A percentile compares a stretch with the other conserved stretches of the same genome.
Evolutionary conservation across 371 early-diverging fungal genomes (phyloP).

Genomic region (Mucor piriformis): DNA sequence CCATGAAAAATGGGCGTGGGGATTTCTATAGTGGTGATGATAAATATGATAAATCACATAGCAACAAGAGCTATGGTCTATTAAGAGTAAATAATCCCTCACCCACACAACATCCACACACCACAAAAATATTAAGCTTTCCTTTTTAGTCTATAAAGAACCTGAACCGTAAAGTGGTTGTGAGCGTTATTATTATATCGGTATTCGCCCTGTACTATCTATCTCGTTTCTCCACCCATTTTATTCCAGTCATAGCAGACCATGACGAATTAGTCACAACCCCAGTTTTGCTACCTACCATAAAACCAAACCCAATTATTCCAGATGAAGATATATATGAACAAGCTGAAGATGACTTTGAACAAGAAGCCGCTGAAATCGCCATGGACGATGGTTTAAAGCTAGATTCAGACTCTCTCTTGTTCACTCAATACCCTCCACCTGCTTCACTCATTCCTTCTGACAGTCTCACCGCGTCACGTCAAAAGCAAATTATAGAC

Average conservation of each 20-base stretch:
- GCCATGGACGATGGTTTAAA: neutral
- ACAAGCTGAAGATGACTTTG: slow-evolving; percentile 5
- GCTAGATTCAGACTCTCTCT: neutral
- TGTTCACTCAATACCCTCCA: slow-evolving; percentile 38
- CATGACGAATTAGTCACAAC: neutral
- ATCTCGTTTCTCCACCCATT: neutral
- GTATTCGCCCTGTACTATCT: neutral
- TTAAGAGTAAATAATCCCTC: neutral
- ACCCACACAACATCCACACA: too few species aligned
- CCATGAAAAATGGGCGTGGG: slow-evolving; percentile 28
- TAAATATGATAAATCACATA: slow-evolving; percentile 22
- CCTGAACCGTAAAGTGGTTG: neutral
- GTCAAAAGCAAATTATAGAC: slow-evolving; percentile 53
- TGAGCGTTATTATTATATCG: neutral
- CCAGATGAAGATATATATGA: slow-evolving; percentile 5
- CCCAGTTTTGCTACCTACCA: neutral
- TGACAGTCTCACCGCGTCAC: slow-evolving; percentile 27
- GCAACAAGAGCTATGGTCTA: neutral
- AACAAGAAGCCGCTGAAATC: neutral
- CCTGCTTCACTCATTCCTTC: slow-evolving; percentile 14
- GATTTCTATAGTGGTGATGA: slow-evolving; percentile 38
- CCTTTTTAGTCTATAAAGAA: neutral
- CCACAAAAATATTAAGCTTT: neutral
- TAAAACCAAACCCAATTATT: neutral
- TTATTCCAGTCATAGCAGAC: neutral